Evolutionary conservation across 495 filamentous ascomycete genomes (phyloP).

Genomic region (Aspergillus bertholletiae): DNA sequence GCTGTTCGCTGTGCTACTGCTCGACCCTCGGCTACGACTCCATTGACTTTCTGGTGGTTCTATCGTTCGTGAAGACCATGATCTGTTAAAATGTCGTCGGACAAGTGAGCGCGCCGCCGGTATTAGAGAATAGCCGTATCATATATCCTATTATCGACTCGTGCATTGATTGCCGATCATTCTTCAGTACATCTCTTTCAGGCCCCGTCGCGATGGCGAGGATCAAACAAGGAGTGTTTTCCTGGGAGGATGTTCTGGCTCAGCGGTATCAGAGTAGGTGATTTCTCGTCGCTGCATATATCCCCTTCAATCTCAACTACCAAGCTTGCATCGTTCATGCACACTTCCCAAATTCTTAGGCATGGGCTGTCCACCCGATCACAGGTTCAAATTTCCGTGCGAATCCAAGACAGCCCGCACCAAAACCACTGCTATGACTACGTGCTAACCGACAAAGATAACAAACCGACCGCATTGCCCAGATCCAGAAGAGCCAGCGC

Average conservation of each 20-base stretch:
- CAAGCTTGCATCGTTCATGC: no score
- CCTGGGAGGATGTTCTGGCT: conserved; percentile 46
- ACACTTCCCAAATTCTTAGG: no score
- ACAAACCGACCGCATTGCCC: conserved; percentile 34
- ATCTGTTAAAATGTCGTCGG: conserved; percentile 5
- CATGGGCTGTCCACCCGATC: no score
- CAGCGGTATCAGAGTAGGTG: conserved; percentile 45
- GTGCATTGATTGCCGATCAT: no score
- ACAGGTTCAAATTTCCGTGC: no score
- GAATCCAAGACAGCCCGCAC: no score
- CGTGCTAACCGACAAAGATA: conserved; percentile 22
- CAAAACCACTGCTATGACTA: neutral
- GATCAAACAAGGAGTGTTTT: conserved; percentile 41
- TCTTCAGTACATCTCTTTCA: no score
- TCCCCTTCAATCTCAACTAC: conserved; percentile 2
- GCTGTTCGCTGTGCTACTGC: neutral
- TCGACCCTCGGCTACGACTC: neutral
- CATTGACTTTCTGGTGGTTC: neutral
- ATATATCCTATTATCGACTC: neutral
- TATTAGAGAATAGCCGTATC: neutral
- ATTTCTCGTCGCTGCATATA: neutral
- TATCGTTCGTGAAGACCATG: conserved; percentile 5
- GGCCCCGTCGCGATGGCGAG: no score
- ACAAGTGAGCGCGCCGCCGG: neutral
- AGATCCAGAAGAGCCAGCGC: conserved; percentile 15